Base-by-base conservation (phyloP, 179 eudicot genomes). In the Sideroxylon spinosum region DNA sequence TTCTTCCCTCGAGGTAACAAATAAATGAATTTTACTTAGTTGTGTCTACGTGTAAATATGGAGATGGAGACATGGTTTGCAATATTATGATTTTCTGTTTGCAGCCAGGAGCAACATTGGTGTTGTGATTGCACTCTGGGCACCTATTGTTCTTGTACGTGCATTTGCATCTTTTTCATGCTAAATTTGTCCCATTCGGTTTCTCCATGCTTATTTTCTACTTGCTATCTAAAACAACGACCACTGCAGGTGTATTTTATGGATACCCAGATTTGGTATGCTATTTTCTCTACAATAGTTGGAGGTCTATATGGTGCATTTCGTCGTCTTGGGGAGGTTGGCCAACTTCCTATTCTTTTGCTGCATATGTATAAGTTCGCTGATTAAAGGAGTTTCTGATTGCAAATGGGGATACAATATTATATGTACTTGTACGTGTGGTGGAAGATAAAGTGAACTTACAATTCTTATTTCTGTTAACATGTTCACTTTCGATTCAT, bases 41-140 rank as follows among this genome's bases (percentile, higher is more conserved):
- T 56, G 61, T 63, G 20, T 53, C 23, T 9, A 1, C 72, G 13
- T 5, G 16, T 44, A 48, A 1, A 44, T 28, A 46, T 65, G 22
- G 7, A 55, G 2, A n/a, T 23, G 12, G 10, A 12, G 44, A 28
- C 12, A 79, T 59, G 53, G 68, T 76, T 37, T 37, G 49, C 57
- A 32, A 74, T 61, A 12, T 80, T 71, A 11, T 32, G 77, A 1
- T 66, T 29, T 81, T 19, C 56, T 46, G 37, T 72, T 84, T 87
- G 84, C 96, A 96, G 99, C 99, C 66, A 90, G 81, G 83, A 88
- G 84, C 84, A 96, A 94, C 76, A 89, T 96, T 76, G 99, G 99
- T 68, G 99, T 96, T 76, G 97, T 96, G 80, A 89, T 96, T 88
- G 88, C 94, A 72, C 86, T 94, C 22, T 96, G 99, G 99, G 91